Base-by-base conservation (phyloP, 345 rosid genomes). In the Eucalyptus regnans region DNA sequence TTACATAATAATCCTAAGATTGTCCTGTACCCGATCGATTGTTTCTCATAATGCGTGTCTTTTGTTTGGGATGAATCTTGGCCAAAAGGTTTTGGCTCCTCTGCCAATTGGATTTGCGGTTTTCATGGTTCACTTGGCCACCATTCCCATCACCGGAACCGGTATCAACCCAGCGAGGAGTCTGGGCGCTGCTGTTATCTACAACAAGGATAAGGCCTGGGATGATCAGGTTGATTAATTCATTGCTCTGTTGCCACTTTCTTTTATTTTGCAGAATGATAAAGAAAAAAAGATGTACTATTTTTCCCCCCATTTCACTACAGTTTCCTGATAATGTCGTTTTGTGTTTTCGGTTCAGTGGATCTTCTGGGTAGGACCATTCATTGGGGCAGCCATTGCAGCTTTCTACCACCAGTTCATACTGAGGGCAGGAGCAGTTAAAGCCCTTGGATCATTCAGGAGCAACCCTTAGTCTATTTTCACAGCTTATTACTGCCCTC, bases 331-430 rank as follows among this genome's bases (percentile, higher is more conserved):
- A 76, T 41, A 12, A 41, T 23, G 31, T 41, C 25, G 27, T 11
- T 31, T 87, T 87, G 18, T 85, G 51, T 17, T 46, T 18, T 22
- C 49, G 15, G 23, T 85, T 44, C 90, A 91, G 92, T 91, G 92
- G 92, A 88, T 91, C 25, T 91, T 91, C 86, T 91, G 92, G 92
- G 92, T 89, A 9, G 91, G 92, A 64, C 91, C 92, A 7, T 91
- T 89, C 71, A 17, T 88, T n/a, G 92, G 91, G 31, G 92, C 92
- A 50, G 88, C 88, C 6, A 52, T 89, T 37, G 91, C 92, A 22
- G 87, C 91, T 12, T 87, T 89, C 86, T 91, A 86, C 87, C 90
- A 91, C 51, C 90, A 86, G 79, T 87, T 89, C 86, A 87, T 89
- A 46, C 18, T 89, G 89, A 88, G 88, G 50, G 91, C 87, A 22